These are phyloP conservation scores for Sarcodon aspratus DNA, from an alignment of 768 basidiomycete species.

Conservation along the genomic window DNA sequence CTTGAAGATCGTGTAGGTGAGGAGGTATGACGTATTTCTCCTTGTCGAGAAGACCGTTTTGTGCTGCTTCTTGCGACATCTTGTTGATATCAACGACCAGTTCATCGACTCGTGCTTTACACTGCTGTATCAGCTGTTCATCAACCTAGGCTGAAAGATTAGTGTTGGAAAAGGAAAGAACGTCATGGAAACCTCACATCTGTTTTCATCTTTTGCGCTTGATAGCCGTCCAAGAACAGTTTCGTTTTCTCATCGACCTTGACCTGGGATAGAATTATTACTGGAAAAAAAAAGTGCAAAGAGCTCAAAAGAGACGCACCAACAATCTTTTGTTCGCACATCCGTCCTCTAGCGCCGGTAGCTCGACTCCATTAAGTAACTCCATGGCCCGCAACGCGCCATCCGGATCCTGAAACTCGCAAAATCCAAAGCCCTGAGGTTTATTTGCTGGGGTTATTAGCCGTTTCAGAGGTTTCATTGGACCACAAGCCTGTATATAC, in stretches of 20 bases:
- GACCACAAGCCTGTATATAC: constrained; percentile 68
- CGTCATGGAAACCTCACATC: constrained; percentile 44
- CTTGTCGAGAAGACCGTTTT: constrained; percentile 64
- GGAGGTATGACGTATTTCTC: constrained; percentile 88
- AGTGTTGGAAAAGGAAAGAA: background rate
- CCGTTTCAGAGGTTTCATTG: constrained; percentile 83
- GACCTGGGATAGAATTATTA: constrained; percentile 36
- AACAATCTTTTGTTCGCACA: constrained; percentile 53
- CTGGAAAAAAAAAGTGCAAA: constrained; percentile 15
- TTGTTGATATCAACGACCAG: constrained; percentile 65
- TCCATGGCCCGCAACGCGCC: constrained; percentile 70
- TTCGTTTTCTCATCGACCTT: constrained; percentile 97
- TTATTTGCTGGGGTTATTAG: constrained; percentile 88
- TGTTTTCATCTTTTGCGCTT: constrained; percentile 64
- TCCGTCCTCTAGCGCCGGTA: constrained; percentile 51
- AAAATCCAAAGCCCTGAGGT: constrained; percentile 95
- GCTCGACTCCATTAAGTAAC: constrained; percentile 49
- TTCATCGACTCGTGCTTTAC: constrained; percentile 52
- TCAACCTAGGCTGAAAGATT: constrained; percentile 40
- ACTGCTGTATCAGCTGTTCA: constrained; percentile 49
- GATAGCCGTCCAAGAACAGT: constrained; percentile 77
- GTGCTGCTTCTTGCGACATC: constrained; percentile 63
- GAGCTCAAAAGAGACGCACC: constrained; percentile 36
- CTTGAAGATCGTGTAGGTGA: constrained; percentile 94
- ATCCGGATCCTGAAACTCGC: constrained; percentile 90